These are phyloP conservation scores for Secale cereale DNA, from an alignment of 176 grass and related monocot genomes.

Conservation along the genomic window DNA sequence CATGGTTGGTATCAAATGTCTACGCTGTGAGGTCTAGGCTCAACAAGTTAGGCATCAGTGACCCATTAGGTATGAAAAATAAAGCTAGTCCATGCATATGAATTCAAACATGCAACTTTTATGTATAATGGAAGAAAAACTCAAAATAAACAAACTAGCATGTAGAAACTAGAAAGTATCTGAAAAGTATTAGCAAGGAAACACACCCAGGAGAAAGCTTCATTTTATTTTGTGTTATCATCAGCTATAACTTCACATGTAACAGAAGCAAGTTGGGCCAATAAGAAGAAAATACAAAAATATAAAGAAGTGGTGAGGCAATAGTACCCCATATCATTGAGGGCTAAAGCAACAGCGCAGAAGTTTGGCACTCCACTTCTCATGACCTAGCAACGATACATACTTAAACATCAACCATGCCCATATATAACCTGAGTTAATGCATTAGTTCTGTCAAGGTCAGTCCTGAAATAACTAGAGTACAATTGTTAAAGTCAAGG, in stretches of 20 bases:
- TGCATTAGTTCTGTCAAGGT: neutral
- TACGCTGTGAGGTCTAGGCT: neutral
- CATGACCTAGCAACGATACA: conserved; percentile 57
- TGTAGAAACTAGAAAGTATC: neutral
- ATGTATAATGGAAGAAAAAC: neutral
- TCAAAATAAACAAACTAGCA: neutral
- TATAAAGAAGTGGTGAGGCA: conserved; percentile 19
- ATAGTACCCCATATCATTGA: conserved; percentile 85
- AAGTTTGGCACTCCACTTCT: conserved; percentile 96
- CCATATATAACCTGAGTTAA: conserved; percentile 18
- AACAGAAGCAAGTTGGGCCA: neutral
- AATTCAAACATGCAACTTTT: neutral
- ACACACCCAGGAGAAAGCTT: neutral
- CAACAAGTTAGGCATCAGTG: neutral
- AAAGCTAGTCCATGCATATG: neutral
- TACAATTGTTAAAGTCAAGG: neutral
- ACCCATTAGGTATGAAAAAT: neutral
- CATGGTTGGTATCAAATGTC: neutral
- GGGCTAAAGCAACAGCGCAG: conserved; percentile 92
- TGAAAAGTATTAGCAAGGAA: neutral
- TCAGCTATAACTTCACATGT: conserved; percentile 9
- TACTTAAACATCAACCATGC: conserved; percentile 30
- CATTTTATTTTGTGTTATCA: conserved; percentile 6
- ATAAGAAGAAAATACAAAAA: neutral
- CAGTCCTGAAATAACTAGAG: neutral